Evolutionary conservation across 2,329 filamentous ascomycete species (phyloP).

Genomic region (Ilyonectria sp.): DNA sequence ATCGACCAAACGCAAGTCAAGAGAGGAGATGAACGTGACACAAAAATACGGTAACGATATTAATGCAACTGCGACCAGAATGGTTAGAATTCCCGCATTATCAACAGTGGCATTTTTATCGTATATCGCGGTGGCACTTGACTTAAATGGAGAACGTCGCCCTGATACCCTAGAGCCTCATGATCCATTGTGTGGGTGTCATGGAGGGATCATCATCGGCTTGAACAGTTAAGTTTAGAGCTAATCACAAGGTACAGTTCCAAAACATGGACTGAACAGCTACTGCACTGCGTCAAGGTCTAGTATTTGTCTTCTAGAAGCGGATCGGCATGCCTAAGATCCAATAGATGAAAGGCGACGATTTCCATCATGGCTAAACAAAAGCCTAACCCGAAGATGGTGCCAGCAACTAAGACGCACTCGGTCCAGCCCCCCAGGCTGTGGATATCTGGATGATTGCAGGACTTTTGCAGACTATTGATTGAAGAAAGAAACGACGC

Average conservation of each 20-base stretch:
- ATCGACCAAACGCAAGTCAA: neutral
- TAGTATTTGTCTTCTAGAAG: slow-evolving; percentile 15
- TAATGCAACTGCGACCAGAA: neutral
- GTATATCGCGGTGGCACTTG: neutral
- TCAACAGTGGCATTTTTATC: neutral
- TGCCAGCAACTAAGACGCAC: neutral
- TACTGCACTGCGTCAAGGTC: neutral
- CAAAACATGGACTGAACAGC: no score
- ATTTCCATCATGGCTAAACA: neutral
- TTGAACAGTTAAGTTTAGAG: no score
- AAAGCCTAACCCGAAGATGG: neutral
- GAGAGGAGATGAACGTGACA: slow-evolving; percentile 5
- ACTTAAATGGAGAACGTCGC: neutral
- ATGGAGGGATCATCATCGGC: neutral
- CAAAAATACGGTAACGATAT: neutral
- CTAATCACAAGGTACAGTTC: no score
- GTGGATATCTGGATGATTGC: slow-evolving; percentile 1
- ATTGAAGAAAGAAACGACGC: neutral
- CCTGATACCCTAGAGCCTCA: neutral
- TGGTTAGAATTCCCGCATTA: neutral
- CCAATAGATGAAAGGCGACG: neutral
- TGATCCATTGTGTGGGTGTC: neutral
- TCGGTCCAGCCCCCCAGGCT: slow-evolving; percentile 8
- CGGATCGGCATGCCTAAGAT: neutral
- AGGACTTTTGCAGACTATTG: slow-evolving; percentile 12